Evolutionary conservation across 2,329 filamentous ascomycete genomes (phyloP).

Genomic region (Aspergillus nomiae): DNA sequence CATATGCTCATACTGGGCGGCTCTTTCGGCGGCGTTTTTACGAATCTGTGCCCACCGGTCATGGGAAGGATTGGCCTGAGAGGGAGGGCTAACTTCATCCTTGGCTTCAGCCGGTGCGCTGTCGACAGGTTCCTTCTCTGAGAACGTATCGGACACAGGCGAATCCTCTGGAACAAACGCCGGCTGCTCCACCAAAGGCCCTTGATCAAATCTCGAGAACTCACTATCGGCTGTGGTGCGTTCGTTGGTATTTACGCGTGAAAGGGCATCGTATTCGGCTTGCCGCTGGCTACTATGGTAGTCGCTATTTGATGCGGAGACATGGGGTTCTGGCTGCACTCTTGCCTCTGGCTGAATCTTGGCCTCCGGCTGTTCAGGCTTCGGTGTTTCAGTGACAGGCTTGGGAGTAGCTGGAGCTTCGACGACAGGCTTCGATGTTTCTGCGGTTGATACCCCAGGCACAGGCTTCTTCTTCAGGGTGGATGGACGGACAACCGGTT

Average conservation of each 20-base stretch:
- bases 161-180: conserved; percentile 70
- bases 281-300: conserved; percentile 48
- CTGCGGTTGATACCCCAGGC: conserved; percentile 17
- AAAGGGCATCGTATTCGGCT: conserved; percentile 59
- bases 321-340: conserved; percentile 1
- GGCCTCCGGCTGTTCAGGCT: conserved; percentile 23
- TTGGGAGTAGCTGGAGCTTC: conserved; percentile 15
- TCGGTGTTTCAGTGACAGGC: conserved; percentile 6
- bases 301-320: conserved; percentile 23
- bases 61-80: conserved; percentile 40
- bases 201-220: conserved; percentile 79
- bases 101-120: conserved; percentile 12
- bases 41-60: conserved; percentile 96
- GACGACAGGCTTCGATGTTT: conserved; percentile 7
- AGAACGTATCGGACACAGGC: conserved; percentile 23
- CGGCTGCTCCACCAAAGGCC: conserved; percentile 82
- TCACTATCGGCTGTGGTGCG: conserved; percentile 48
- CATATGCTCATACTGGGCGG: conserved; percentile 67
- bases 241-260: conserved; percentile 60
- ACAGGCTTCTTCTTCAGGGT: conserved; percentile 39
- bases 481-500: conserved; percentile 23
- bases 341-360: conserved; percentile 15
- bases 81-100: not conserved
- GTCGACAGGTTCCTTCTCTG: conserved; percentile 15
- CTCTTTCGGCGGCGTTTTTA: conserved; percentile 87